Base-by-base conservation (phyloP, 2,329 filamentous ascomycete species). In the Ophiostoma novo-ulmi region DNA sequence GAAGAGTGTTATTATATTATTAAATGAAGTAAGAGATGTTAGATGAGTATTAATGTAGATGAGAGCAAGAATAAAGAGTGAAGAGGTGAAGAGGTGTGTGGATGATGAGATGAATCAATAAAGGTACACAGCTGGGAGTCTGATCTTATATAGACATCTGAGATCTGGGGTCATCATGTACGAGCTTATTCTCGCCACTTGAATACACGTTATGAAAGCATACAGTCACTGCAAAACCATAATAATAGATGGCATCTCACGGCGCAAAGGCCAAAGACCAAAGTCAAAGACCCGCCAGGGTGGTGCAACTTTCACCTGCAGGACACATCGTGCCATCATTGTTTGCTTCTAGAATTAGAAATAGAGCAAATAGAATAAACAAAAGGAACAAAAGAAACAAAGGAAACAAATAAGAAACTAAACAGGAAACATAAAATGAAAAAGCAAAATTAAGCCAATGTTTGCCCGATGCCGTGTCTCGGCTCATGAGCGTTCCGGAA, bases 401-500 rank as follows among this genome's bases (percentile, higher is more conserved):
- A 35, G 35, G 3, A 31, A 61, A 14, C 10, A 61, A 35, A 2
- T 5, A 63, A 63, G 11, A 35, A 63, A 7, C 11, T 35, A 20
- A 31, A 63, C 17, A 17, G 31, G 8, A 31, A 26, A 48, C 17
- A n/a, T 20, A 48, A 39, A 10, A 39, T 39, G 1, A 5, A 48
- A 48, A 48, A n/a, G 41, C 41, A 20, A 55, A 8, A 3, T 17
- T 10, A 22, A 26, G 22, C 22, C 11, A 63, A 14, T 35, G 26
- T 36, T 63, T 35, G 58, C 13, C 14, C 58, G 58, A 63, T 63
- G 26, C 58, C 58, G 58, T 36, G 13, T 63, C 58, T 63, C 58
- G 58, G 58, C 26, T 63, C 58, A 35, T 20, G 22, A 2, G 58
- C 14, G 26, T 63, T 63, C 58, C 58, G 58, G 58, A 10, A 61